phyloP scores from a whole-genome alignment of 2,329 filamentous ascomycete genomes.

The Aspergillus fumigatiaffinis region DNA sequence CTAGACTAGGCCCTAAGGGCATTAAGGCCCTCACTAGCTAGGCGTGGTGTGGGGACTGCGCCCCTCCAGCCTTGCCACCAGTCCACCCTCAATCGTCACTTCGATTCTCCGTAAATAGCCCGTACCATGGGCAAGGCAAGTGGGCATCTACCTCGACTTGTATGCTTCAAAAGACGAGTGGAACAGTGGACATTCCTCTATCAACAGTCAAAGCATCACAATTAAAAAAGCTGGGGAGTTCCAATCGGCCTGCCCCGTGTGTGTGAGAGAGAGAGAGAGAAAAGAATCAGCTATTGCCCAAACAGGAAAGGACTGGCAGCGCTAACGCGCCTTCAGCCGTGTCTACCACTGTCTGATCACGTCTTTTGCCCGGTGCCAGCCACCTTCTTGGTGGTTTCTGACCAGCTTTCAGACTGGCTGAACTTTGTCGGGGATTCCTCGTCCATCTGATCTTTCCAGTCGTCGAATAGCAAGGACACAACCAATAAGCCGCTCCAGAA shows the following conservation, averaged over 20 bases:
- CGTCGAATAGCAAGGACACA: not conserved
- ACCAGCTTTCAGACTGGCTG: not conserved
- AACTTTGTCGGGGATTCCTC: not conserved
- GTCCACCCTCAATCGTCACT: too few species aligned
- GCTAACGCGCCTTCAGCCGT: not conserved
- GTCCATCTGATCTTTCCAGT: not conserved
- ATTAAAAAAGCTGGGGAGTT: not conserved
- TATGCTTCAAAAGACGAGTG: not conserved
- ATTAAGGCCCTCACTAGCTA: not conserved
- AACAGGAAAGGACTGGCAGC: not conserved
- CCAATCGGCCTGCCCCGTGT: not conserved
- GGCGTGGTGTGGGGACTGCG: not conserved
- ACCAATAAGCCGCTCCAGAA: not conserved
- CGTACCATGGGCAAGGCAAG: not conserved
- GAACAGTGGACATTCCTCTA: not conserved
- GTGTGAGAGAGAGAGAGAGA: not conserved
- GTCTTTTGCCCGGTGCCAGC: not conserved
- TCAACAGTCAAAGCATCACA: not conserved
- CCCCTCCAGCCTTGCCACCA: too few species aligned
- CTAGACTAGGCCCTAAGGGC: too few species aligned
- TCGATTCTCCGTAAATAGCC: too few species aligned
- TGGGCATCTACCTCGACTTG: not conserved
- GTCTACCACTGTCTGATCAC: not conserved
- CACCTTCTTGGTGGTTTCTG: not conserved
- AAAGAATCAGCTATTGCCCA: not conserved